Base-by-base conservation (phyloP, 2,329 filamentous ascomycete species). In the Fonsecaea nubica region DNA sequence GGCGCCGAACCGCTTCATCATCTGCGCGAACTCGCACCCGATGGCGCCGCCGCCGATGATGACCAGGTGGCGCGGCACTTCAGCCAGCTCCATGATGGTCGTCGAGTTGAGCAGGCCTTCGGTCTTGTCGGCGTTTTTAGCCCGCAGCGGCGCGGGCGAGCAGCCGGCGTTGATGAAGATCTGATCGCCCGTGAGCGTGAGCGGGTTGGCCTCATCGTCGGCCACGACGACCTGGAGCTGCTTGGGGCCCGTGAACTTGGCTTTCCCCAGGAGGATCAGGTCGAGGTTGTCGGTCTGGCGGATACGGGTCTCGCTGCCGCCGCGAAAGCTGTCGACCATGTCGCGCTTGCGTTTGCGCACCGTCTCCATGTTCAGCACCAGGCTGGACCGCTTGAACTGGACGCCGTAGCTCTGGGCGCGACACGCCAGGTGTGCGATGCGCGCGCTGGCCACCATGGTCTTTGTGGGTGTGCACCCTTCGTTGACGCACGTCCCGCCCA, bases 391-490 rank as follows among this genome's bases (percentile, higher is more conserved):
- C 57, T 71, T 66, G 21, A 72, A 73, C 35, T 76, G 72, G 13
- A 86, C 78, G 8, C 84, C 84, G 71, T 83, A 86, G 42, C 83
- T 80, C 2, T 69, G 71, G 0, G 77, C 79, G 1, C 83, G 76
- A 2, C 76, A 72, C 0, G 80, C 74, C 9, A 84, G 66, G 70
- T 86, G 81, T 1, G 84, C 84, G 2, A 81, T 79, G 3, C 83
- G 76, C 0, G 83, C 85, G 21, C 81, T 84, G 2, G 84, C 80
- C 57, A 87, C 82, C 79, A 87, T 82, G 8, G 85, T 86, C 73
- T 86, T 87, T 30, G 85, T 86, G 0, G 84, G 84, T 10, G 84
- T 86, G 70, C 85, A 86, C 4, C 84, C 84, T 67, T 83, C 83
- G 63, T 86, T 86, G 62, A 86, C 76, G 68, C 84, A 86, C 63